Evolutionary conservation across 176 grass and related monocot genomes (phyloP), one percentile per base, ranked within the genome.

Genomic region (Zoysia japonica): DNA sequence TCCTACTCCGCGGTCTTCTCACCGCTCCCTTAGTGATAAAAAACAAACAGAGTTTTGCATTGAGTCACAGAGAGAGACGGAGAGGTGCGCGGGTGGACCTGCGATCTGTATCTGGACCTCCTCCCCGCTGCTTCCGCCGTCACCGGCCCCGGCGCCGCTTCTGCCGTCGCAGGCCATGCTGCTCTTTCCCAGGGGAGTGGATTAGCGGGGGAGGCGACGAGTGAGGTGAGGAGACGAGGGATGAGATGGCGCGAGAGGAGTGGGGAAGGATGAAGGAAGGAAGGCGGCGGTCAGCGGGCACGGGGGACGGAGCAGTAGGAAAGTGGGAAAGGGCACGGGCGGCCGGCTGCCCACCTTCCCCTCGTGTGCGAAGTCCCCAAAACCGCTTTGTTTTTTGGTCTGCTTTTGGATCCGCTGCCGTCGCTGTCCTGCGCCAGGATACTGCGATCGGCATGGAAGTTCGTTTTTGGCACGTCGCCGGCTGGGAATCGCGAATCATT

Each of bases 21-120:
- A 8, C 5, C 65, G 5, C 48, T 43, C 9, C 43, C 44, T 2
- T 0, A 36, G 59, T 36, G 59, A 61, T 20, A 0, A 5, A 4
- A 51, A 44, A 17, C 39, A 13, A 62, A 71, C 36, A 36, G 1
- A 46, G 4, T 36, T 45, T 4, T 39, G n/a, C 16, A 47, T 35
- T 28, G 3, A 0, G 4, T 8, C 15, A 7, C 3, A 36, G 9
- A 36, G 45, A 47, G 45, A 47, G 45, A 7, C 45, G 3, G 20
- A n/a, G 20, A 66, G 36, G 45, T 0, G 62, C 19, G 47, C 10
- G 13, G 38, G 70, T 19, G 44, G 82, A 85, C 87, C 87, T 89
- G 78, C 60, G 82, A 89, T 85, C 65, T 85, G 72, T 77, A 89
- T 81, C 67, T 68, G 78, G 50, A 89, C 67, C 15, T 78, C 78